phyloP scores from a whole-genome alignment of 345 rosid species.

The thale cress (Arabidopsis thaliana) region DNA sequence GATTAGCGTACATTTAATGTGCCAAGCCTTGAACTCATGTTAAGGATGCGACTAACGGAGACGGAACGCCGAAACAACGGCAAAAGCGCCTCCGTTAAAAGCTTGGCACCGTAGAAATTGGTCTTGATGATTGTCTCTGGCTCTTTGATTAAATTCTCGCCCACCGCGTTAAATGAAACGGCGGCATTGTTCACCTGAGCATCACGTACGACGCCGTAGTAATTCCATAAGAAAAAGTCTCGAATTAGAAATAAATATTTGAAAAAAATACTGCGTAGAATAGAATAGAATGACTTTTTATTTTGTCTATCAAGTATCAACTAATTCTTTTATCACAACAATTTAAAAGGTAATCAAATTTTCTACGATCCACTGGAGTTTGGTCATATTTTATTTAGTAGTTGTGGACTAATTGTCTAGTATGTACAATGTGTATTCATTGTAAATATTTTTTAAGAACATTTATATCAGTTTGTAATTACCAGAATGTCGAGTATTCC shows the following conservation, averaged over 20 bases:
- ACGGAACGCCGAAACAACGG: slow-evolving; percentile 67
- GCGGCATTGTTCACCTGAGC: slow-evolving; percentile 82
- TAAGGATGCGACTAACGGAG: slow-evolving; percentile 64
- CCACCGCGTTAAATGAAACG: slow-evolving; percentile 70
- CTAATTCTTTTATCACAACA: not conserved
- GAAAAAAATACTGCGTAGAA: not conserved
- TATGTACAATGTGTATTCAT: not conserved
- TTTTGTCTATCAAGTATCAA: not conserved
- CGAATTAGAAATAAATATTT: not conserved
- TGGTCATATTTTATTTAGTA: not conserved
- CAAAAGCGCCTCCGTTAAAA: slow-evolving; percentile 65
- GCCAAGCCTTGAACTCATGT: slow-evolving; percentile 84
- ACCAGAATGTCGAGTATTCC: slow-evolving; percentile 55
- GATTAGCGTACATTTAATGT: slow-evolving; percentile 58
- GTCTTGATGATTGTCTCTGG: slow-evolving; percentile 77
- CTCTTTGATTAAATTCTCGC: slow-evolving; percentile 65
- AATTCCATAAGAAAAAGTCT: not conserved
- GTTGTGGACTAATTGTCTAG: not conserved
- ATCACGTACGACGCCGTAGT: not conserved
- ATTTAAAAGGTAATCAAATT: not conserved
- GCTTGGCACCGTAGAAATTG: slow-evolving; percentile 73
- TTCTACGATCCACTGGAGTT: not conserved
- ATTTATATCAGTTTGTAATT: not conserved
- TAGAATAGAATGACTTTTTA: not conserved
- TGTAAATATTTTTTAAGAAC: not conserved